Conservation (phyloP, 2,329 filamentous ascomycete genomes). For the Ophiostoma ips region DNA sequence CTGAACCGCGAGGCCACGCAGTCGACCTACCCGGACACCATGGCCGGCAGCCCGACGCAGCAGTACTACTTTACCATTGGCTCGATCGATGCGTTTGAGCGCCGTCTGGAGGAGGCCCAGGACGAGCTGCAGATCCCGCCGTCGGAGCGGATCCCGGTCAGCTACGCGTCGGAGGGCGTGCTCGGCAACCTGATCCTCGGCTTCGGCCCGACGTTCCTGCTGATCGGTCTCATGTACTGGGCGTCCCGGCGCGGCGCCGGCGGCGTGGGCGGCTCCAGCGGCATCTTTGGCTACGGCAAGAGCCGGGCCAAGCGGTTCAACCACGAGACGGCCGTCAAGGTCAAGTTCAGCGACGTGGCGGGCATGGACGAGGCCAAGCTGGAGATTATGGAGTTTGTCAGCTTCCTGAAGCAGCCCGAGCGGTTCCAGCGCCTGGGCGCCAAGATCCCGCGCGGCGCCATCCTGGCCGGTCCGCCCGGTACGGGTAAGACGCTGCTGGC, state of each 20-base stretch:
- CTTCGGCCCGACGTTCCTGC: constrained; percentile 75
- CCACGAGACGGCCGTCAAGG: constrained; percentile 89
- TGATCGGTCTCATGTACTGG: constrained; percentile 73
- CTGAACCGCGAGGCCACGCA: constrained; percentile 62
- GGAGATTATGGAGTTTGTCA: constrained; percentile 99
- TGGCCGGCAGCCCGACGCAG: constrained; percentile 53
- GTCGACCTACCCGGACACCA: constrained; percentile 62
- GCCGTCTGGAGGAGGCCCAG: constrained; percentile 76
- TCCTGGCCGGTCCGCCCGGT: constrained; percentile 92
- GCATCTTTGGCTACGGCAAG: constrained; percentile 92
- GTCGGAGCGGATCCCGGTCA: constrained; percentile 83
- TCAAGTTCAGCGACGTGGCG: constrained; percentile 92
- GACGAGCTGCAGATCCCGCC: constrained; percentile 72
- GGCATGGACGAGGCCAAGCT: constrained; percentile 97
- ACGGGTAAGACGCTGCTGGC: constrained; percentile 96
- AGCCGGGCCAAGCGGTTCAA: constrained; percentile 96
- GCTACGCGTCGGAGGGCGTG: constrained; percentile 68
- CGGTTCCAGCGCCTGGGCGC: constrained; percentile 88
- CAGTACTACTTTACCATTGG: constrained; percentile 93
- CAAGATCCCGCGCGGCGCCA: constrained; percentile 94
- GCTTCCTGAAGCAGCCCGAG: constrained; percentile 86
- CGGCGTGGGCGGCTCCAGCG: constrained; percentile 50
- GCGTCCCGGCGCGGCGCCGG: constrained; percentile 55
- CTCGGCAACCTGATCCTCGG: constrained; percentile 56
- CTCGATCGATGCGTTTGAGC: constrained; percentile 85